Base-by-base conservation (phyloP, 768 basidiomycete genomes). In the Kwoniella sp. region DNA sequence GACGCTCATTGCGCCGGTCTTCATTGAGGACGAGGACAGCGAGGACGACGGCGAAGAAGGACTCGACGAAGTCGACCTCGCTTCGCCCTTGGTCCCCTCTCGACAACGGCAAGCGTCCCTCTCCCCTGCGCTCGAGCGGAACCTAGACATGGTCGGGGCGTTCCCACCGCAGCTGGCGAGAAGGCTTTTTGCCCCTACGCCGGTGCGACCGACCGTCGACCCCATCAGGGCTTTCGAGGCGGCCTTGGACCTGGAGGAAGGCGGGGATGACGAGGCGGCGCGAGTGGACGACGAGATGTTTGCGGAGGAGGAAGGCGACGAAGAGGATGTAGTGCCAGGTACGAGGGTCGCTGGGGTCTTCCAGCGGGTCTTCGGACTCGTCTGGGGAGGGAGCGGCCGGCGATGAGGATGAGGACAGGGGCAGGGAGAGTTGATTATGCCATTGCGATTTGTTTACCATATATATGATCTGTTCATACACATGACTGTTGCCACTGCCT, bases 1-100 rank as follows among this genome's bases (percentile, higher is more conserved):
- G 36, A 60, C 56, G 22, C 41, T 68, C 3, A 57, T 68, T 15
- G 54, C 54, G 2, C 60, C 63, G 0, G 23, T 51, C 9, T 62
- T 65, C 47, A 58, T 64, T 31, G 62, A 57, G 17, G 52, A 56
- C 12, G 62, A 57, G 7, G 48, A 48, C 19, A 10, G 8, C 3
- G 48, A 52, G 26, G 41, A 42, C 26, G 61, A 57, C 26, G 44
- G 53, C 14, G 40, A 45, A 11, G 31, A 42, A 15, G 26, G 9
- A 12, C 32, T 19, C 11, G 38, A 42, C 28, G 33, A 44, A 17
- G 29, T 34, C 9, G 46, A 36, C 9, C 26, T 51, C 8, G 41
- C 28, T 8, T 55, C 46, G 12, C 47, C 47, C 3, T 25, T 48
- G n/a, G 38, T 44, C 17, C 23, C 39, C 17, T 37, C 54, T 23